Evolutionary conservation across 2,329 filamentous ascomycete genomes (phyloP).

Genomic region (Colletotrichum neosansevieriae): DNA sequence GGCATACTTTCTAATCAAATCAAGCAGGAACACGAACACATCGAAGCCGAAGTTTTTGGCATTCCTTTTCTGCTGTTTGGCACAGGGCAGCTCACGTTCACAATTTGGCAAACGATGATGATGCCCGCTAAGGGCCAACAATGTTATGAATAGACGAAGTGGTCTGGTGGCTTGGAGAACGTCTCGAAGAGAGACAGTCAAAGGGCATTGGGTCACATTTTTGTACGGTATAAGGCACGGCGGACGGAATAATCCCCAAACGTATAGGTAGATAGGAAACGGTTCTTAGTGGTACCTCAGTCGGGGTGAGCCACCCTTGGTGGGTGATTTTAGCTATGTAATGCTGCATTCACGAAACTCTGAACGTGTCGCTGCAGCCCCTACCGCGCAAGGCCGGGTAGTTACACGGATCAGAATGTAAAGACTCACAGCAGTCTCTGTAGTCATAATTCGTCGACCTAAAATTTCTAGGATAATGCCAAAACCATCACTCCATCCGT

Average conservation of each 20-base stretch:
- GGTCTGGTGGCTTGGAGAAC: constrained; percentile 33
- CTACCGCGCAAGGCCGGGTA: too few species aligned
- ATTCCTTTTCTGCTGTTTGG: not conserved
- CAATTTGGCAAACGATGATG: not conserved
- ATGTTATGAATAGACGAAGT: constrained; percentile 24
- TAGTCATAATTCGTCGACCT: not conserved
- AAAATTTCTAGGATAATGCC: not conserved
- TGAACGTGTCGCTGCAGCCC: too few species aligned
- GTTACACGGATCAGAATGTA: too few species aligned
- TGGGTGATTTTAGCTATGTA: too few species aligned
- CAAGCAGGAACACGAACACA: not conserved
- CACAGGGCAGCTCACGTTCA: not conserved
- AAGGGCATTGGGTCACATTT: constrained; percentile 22
- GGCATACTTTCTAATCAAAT: not conserved
- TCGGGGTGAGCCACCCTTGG: too few species aligned
- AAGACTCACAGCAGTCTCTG: too few species aligned
- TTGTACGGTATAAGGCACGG: constrained; percentile 35
- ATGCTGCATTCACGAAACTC: too few species aligned
- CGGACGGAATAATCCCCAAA: constrained; percentile 21
- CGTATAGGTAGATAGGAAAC: constrained; percentile 31
- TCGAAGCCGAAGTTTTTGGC: not conserved
- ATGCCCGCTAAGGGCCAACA: not conserved
- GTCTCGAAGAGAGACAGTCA: constrained; percentile 15
- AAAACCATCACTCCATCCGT: not conserved
- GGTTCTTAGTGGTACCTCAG: not conserved